phyloP scores from a whole-genome alignment of 345 rosid genomes.

The Citrus mangshanensis region DNA sequence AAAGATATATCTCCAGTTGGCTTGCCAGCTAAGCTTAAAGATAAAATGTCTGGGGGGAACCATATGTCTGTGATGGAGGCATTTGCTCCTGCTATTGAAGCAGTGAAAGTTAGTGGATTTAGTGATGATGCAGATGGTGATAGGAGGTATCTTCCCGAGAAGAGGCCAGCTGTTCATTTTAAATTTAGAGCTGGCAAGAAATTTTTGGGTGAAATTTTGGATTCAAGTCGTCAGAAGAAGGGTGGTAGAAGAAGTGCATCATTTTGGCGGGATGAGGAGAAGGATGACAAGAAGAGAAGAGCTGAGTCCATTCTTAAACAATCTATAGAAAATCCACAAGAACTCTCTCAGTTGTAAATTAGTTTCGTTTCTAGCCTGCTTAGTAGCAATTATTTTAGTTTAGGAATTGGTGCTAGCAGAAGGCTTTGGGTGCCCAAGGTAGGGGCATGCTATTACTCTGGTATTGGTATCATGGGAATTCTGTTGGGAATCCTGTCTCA shows the following conservation, averaged over 20 bases:
- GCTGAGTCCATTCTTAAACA: conserved; percentile 86
- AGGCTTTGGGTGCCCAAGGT: conserved; percentile 5
- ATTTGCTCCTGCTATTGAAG: conserved; percentile 84
- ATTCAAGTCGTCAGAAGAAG: conserved; percentile 53
- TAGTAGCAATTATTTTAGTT: conserved; percentile 9
- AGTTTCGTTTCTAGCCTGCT: conserved; percentile 17
- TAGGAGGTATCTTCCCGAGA: conserved; percentile 46
- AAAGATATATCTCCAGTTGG: conserved; percentile 39
- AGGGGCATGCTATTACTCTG: conserved; percentile 5
- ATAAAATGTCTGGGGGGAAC: conserved; percentile 24
- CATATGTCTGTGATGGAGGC: conserved; percentile 59
- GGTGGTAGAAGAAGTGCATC: conserved; percentile 38
- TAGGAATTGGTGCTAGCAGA: conserved; percentile 19
- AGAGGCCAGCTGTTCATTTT: conserved; percentile 51
- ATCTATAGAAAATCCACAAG: conserved; percentile 82
- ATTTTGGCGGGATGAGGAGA: conserved; percentile 70
- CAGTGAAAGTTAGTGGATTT: conserved; percentile 45
- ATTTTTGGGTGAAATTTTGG: conserved; percentile 56
- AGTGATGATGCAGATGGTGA: conserved; percentile 39
- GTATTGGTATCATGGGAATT: conserved; percentile 12
- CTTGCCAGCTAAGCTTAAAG: conserved; percentile 37
- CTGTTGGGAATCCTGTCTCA: conserved; percentile 7
- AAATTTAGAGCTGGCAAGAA: conserved; percentile 67
- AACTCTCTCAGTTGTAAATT: conserved; percentile 77
- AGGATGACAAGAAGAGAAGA: conserved; percentile 95